These are phyloP conservation scores for Diplodia intermedia DNA, from an alignment of 2,329 filamentous ascomycete species.

Conservation along the genomic window DNA sequence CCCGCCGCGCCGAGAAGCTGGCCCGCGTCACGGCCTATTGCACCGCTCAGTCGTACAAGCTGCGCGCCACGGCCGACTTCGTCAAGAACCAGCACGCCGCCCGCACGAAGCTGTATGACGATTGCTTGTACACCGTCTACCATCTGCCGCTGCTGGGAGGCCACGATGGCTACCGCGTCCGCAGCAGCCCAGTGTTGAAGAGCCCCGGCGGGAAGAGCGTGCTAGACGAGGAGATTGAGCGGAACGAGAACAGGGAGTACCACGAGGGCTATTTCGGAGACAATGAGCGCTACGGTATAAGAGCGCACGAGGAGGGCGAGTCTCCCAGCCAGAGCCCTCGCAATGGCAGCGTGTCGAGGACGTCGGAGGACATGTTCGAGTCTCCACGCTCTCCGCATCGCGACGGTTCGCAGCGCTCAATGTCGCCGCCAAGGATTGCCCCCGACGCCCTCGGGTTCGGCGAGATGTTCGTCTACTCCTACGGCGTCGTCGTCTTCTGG, in stretches of 20 bases:
- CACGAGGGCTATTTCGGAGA: constrained; percentile 90
- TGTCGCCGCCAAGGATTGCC: constrained; percentile 60
- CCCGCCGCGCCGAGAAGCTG: constrained; percentile 83
- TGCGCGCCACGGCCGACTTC: constrained; percentile 87
- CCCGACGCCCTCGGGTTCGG: constrained; percentile 80
- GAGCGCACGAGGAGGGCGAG: constrained; percentile 43
- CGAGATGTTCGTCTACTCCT: constrained; percentile 97
- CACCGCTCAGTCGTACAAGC: constrained; percentile 91
- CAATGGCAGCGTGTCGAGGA: constrained; percentile 32
- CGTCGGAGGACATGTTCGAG: constrained; percentile 33
- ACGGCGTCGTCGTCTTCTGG: constrained; percentile 98
- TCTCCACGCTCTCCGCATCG: constrained; percentile 27
- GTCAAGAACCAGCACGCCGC: constrained; percentile 86
- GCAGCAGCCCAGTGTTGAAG: constrained; percentile 90
- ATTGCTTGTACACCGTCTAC: constrained; percentile 95
- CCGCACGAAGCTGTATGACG: constrained; percentile 95
- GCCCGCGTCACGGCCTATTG: constrained; percentile 94
- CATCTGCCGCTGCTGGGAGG: constrained; percentile 88
- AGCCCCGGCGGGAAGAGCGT: constrained; percentile 92
- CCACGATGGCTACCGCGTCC: constrained; percentile 82
- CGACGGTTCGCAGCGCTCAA: constrained; percentile 30
- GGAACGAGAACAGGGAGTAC: constrained; percentile 86
- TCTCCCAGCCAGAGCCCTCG: constrained; percentile 39
- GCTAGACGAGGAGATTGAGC: constrained; percentile 92
- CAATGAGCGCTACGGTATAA: constrained; percentile 63